Evolutionary conservation across 192 early-diverging fungal species (phyloP), one percentile per base, ranked within the genome.

Genomic region (Spinellus fusiger): DNA sequence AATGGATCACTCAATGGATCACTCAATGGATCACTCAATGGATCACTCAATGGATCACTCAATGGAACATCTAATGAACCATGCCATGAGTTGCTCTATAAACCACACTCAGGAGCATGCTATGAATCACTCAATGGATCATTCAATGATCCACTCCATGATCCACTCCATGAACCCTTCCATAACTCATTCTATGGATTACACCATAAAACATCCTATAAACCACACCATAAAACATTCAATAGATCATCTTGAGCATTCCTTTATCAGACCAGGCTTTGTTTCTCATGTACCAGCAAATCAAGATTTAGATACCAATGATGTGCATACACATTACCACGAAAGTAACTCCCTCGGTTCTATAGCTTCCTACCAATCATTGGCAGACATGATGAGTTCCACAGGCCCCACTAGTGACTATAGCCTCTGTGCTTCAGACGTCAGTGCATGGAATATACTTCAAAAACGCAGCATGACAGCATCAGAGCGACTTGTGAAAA

Each of bases 301-400:
- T 7, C n/a, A 38, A 15, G 7, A 38, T 10, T 10, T 7, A 49
- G 2, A 16, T 25, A n/a, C 26, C 13, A 12, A 27, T 52, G 1
- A 25, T 52, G 28, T 16, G 18, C 15, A 23, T 16, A 8, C 23
- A 29, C n/a, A 22, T 29, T 23, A 16, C 28, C 27, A 49, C 34
- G 59, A 60, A 27, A 20, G 27, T 44, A 22, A 33, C 59, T 4
- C 23, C 47, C 33, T 49, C 18, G 8, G 47, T 5, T 60, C 59
- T 22, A 29, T 49, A 6, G 22, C 47, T 20, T 60, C 59, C 6
- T 60, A 60, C 32, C 59, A 60, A 34, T 60, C 59, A 23, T 35
- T 60, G 29, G 59, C 59, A 49, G 59, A 60, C 31, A 60, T 60
- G 8, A 48, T 60, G 40, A n/a, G 15, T 10, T 44, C 40, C 3